Conservation (phyloP, 2,329 filamentous ascomycete species). For the Colletotrichum brevisporum region DNA sequence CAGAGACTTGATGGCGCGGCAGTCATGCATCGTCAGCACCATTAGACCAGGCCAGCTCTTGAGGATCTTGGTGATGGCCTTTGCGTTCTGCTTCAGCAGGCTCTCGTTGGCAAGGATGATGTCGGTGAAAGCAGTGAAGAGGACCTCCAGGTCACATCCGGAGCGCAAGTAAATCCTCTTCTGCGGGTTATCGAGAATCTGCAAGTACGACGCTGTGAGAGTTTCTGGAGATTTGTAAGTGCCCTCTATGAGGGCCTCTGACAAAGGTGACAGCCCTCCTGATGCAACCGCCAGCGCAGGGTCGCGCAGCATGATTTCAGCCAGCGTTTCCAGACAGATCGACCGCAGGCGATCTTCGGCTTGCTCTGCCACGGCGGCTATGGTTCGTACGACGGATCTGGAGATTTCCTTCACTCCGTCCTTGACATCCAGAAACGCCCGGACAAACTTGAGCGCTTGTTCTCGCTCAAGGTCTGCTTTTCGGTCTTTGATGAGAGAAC, state of each 20-base stretch:
- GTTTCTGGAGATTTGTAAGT: conserved; percentile 94
- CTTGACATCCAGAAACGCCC: conserved; percentile 95
- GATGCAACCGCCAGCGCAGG: conserved; percentile 85
- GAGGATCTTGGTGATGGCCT: conserved; percentile 90
- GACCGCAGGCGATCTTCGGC: conserved; percentile 87
- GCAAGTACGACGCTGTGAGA: conserved; percentile 87
- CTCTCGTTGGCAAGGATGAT: conserved; percentile 73
- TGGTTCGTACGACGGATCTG: conserved; percentile 86
- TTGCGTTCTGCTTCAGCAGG: conserved; percentile 86
- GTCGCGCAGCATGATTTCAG: conserved; percentile 90
- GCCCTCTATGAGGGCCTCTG: conserved; percentile 92
- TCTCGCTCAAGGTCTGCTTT: conserved; percentile 98
- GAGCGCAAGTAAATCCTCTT: conserved; percentile 86
- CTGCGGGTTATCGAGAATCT: conserved; percentile 87
- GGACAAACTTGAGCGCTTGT: conserved; percentile 95
- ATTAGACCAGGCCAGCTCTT: conserved; percentile 96
- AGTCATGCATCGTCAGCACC: conserved; percentile 88
- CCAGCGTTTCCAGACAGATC: conserved; percentile 93
- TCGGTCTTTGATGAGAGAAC: conserved; percentile 92
- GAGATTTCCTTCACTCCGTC: conserved; percentile 91
- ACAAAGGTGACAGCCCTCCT: conserved; percentile 87
- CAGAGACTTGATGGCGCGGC: conserved; percentile 85
- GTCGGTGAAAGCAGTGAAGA: conserved; percentile 95
- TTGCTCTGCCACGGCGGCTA: conserved; percentile 92
- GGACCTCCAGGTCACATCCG: conserved; percentile 88